phyloP scores from a whole-genome alignment of 768 basidiomycete genomes.

The Stropharia rugosoannulata region DNA sequence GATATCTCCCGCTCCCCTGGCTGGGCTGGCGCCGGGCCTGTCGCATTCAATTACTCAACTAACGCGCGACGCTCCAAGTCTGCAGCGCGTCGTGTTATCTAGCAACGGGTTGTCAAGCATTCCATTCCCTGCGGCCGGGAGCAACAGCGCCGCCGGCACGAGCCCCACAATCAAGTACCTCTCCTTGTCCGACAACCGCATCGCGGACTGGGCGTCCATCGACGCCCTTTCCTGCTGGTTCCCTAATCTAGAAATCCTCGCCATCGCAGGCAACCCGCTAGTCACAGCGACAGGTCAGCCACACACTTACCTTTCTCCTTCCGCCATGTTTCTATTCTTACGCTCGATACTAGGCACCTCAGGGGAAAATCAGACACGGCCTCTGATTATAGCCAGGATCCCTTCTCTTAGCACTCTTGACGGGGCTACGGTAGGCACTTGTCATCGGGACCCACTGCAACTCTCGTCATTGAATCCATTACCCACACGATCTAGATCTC shows the following conservation, averaged over 20 bases:
- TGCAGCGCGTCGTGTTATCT: conserved; percentile 66
- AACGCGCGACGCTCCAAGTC: conserved; percentile 36
- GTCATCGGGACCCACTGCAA: neutral
- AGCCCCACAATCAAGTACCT: conserved; percentile 48
- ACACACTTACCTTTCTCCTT: conserved; percentile 11
- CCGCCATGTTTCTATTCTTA: conserved; percentile 15
- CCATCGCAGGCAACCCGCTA: conserved; percentile 64
- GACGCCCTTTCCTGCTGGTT: conserved; percentile 71
- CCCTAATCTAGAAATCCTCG: conserved; percentile 61
- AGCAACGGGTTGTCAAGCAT: conserved; percentile 59
- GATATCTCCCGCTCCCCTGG: conserved; percentile 1
- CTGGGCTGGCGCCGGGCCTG: too few species aligned
- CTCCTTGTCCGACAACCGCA: conserved; percentile 59
- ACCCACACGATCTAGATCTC: conserved; percentile 50
- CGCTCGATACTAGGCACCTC: conserved; percentile 24
- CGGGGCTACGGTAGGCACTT: conserved; percentile 53
- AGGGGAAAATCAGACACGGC: conserved; percentile 40
- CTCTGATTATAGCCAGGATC: conserved; percentile 65
- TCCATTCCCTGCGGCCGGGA: conserved; percentile 28
- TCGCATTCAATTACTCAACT: conserved; percentile 6
- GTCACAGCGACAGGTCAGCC: conserved; percentile 41
- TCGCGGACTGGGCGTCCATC: conserved; percentile 60
- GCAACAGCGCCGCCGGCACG: too few species aligned
- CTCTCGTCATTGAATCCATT: neutral
- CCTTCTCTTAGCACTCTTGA: conserved; percentile 64